Conservation (phyloP, 148 eudicot genomes). For the Camellia lanceoleosa region DNA sequence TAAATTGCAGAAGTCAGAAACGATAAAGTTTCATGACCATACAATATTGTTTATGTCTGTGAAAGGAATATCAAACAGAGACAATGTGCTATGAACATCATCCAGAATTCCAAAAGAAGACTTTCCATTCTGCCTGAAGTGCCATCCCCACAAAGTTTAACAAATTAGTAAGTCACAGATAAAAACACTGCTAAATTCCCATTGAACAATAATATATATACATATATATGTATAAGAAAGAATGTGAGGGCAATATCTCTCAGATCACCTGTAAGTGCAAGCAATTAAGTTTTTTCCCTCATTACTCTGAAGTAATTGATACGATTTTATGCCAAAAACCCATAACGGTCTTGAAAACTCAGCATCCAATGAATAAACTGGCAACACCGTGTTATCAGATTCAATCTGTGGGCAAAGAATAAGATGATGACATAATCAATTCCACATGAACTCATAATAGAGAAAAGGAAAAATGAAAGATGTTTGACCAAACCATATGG, state of each 20-base stretch:
- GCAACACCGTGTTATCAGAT: constrained; percentile 60
- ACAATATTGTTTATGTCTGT: constrained; percentile 84
- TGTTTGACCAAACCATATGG: neutral
- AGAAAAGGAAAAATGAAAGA: neutral
- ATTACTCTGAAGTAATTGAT: constrained; percentile 46
- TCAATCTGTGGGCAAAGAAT: constrained; percentile 48
- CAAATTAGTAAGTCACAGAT: constrained; percentile 1
- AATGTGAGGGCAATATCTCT: constrained; percentile 13
- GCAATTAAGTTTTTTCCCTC: constrained; percentile 58
- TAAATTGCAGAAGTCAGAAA: constrained; percentile 5
- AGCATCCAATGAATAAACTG: constrained; percentile 70
- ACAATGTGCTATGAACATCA: constrained; percentile 47
- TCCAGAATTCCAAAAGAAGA: constrained; percentile 78
- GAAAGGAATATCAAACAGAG: constrained; percentile 70
- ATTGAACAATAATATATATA: constrained; percentile 7
- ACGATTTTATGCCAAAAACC: constrained; percentile 87
- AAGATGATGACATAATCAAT: constrained; percentile 1
- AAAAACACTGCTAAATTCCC: neutral
- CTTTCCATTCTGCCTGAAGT: constrained; percentile 81
- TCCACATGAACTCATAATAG: neutral
- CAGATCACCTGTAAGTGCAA: constrained; percentile 76
- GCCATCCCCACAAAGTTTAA: constrained; percentile 16
- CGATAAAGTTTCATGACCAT: constrained; percentile 16
- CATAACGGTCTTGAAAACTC: constrained; percentile 88
- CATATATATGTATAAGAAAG: neutral